Percentiles rank a stretch among this genome's conserved stretches.
phyloP scores from a whole-genome alignment of 73 alveolate genomes.

The Effrenium voratum region DNA sequence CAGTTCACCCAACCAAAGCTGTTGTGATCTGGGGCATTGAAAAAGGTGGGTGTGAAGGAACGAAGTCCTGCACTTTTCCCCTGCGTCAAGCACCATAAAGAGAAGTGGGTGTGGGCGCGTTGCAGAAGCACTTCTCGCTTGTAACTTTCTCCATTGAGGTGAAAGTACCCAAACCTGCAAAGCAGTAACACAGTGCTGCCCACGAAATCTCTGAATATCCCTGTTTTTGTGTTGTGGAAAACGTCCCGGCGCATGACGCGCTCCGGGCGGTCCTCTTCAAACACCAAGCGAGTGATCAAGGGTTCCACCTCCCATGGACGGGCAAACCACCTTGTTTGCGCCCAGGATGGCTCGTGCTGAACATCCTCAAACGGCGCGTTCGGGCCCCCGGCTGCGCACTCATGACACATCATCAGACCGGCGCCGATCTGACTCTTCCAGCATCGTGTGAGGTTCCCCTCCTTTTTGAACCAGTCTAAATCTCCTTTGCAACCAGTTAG shows the following conservation, averaged over 20 bases:
- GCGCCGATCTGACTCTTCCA: background rate
- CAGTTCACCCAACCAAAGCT: background rate
- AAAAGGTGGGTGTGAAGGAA: background rate
- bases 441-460: slow-evolving; percentile 1
- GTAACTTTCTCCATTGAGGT: background rate
- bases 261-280: background rate
- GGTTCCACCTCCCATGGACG: slow-evolving; percentile 5
- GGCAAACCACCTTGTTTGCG: background rate
- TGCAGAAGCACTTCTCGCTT: background rate
- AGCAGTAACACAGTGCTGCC: background rate
- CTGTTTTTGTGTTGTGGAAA: background rate
- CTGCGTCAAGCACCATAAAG: background rate
- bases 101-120: background rate
- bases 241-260: background rate
- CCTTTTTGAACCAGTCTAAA: background rate
- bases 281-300: background rate
- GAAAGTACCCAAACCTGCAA: background rate
- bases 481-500: slow-evolving; percentile 32
- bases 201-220: background rate
- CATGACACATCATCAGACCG: slow-evolving; percentile 26
- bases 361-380: background rate
- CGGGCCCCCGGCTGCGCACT: slow-evolving; percentile 17
- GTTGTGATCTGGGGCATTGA: background rate
- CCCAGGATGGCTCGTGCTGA: background rate
- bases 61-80: background rate